Evolutionary conservation across 2,329 filamentous ascomycete species (phyloP), one percentile per base, ranked within the genome.

Genomic region (Aplosporella prunicola): DNA sequence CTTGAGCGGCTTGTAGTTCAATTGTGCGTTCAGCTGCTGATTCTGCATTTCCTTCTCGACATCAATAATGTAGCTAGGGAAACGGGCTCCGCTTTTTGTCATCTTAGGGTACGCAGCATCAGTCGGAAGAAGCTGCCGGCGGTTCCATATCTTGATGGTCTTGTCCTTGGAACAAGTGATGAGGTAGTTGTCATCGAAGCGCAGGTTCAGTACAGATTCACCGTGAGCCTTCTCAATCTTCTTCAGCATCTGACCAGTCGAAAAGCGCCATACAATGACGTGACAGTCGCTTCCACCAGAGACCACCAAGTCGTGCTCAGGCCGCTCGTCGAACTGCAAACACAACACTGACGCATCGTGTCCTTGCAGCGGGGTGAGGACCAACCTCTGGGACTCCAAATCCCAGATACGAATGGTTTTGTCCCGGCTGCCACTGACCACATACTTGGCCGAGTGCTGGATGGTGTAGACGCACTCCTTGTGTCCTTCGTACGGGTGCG

Each of bases 101-200:
- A 35, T 30, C 15, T 29, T 40, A 13, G 58, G 60, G 41, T 63
- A 63, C 3, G 57, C 52, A 5, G 58, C 51, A 29, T 62, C 58
- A 8, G 60, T 61, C 2, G 58, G 53, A 34, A 53, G 43, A 30
- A 68, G 52, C 36, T 59, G 52, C 13, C 67, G 71, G 5, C 91
- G 78, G 56, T 89, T 96, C 74, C 93, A 98, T 13, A 98, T 79
- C 60, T 95, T 95, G 68, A 98, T 94, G 1, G 82, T 82, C 59
- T 88, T 93, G 60, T 98, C 91, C 58, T 98, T 98, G 32, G 89
- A 96, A 52, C 91, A 96, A 1, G 91, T 98, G 9, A 96, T 86
- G 4, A 98, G 70, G 45, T 93, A 93, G 7, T 85, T 76, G 47
- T 85, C 80, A 54, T 96, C 88, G 48, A 96, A 98, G 43, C 84